Conservation (phyloP, 305 asterid species). For the Fraxinus angustifolia region DNA sequence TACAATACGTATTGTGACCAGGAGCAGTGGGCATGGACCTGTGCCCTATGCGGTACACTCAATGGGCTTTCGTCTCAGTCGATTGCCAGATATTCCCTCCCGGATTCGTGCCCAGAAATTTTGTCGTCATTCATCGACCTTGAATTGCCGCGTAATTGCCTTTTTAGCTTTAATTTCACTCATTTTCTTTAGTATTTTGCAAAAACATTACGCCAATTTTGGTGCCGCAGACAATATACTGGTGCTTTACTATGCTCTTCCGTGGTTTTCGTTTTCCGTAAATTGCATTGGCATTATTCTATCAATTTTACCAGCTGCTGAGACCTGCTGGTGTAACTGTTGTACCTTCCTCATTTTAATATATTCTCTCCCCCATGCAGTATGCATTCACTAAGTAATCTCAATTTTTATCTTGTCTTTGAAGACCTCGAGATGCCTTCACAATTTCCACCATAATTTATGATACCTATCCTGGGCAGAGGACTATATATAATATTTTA, state of each 20-base stretch:
- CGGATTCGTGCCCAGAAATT: conserved; percentile 78
- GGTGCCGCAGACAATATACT: background rate
- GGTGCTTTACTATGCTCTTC: conserved; percentile 3
- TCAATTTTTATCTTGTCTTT: background rate
- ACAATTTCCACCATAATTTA: background rate
- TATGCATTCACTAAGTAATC: background rate
- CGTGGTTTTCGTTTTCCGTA: conserved; percentile 3
- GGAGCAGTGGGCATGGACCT: conserved; percentile 98
- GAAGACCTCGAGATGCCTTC: background rate
- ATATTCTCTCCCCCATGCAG: background rate
- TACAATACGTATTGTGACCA: conserved; percentile 85
- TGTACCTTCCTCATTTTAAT: background rate
- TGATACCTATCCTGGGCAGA: background rate
- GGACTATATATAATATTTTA: background rate
- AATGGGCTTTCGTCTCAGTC: conserved; percentile 75
- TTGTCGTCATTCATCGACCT: conserved; percentile 84
- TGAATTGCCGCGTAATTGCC: conserved; percentile 64
- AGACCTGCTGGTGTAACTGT: background rate
- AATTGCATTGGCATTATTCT: conserved; percentile 9
- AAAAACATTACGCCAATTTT: conserved; percentile 11
- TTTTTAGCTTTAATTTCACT: background rate
- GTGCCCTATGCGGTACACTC: conserved; percentile 85
- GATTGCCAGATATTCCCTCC: conserved; percentile 65
- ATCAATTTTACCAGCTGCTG: background rate
- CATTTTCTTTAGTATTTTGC: conserved; percentile 14